These are phyloP conservation scores for Yamadazyma epiphylla DNA, from an alignment of 1,139 yeast genomes.

Conservation along the genomic window DNA sequence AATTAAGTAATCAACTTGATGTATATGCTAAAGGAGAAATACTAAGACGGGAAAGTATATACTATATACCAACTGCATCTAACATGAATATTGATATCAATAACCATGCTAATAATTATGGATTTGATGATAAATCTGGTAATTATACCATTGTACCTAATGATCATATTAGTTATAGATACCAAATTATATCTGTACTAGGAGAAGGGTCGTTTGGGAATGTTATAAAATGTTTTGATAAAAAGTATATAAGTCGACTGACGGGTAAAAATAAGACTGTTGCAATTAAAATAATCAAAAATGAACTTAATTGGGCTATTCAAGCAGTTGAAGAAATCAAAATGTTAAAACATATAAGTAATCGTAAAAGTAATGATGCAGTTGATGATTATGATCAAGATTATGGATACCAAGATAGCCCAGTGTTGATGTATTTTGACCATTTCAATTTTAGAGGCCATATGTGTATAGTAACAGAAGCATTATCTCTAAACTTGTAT, in stretches of 20 bases:
- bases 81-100: slow-evolving; percentile 35
- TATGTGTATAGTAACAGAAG: slow-evolving; percentile 76
- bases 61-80: slow-evolving; percentile 30
- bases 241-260: slow-evolving; percentile 39
- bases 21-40: slow-evolving; percentile 54
- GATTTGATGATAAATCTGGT: slow-evolving; percentile 69
- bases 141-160: slow-evolving; percentile 55
- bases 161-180: slow-evolving; percentile 78
- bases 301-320: slow-evolving; percentile 68
- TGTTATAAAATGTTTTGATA: slow-evolving; percentile 69
- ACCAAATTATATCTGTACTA: slow-evolving; percentile 53
- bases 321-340: slow-evolving; percentile 81
- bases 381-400: slow-evolving; percentile 13
- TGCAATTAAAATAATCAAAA: slow-evolving; percentile 76
- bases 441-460: slow-evolving; percentile 83
- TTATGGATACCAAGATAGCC: slow-evolving; percentile 18
- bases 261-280: slow-evolving; percentile 30
- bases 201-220: slow-evolving; percentile 88
- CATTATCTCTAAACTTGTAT: slow-evolving; percentile 64
- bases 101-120: slow-evolving; percentile 50
- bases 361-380: slow-evolving; percentile 10
- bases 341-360: slow-evolving; percentile 48
- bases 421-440: slow-evolving; percentile 55
- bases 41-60: slow-evolving; percentile 36
- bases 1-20: slow-evolving; percentile 20